Percentiles rank a stretch among this genome's conserved stretches.
These are phyloP conservation scores for Takashimella tepidaria DNA, from an alignment of 1,284 basidiomycete genomes.

Conservation along the genomic window DNA sequence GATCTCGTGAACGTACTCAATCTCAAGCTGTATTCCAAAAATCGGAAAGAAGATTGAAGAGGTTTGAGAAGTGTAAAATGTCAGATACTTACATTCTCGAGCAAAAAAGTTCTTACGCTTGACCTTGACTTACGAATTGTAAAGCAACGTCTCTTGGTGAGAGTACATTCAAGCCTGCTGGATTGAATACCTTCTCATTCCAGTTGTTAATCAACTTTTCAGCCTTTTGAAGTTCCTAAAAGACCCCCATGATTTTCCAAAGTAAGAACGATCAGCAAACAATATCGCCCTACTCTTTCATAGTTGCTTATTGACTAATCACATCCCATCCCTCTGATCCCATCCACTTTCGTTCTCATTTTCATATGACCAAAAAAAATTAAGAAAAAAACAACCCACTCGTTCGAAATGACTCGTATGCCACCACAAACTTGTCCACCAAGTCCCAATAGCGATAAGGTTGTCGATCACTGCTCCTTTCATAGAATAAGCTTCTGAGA, in stretches of 20 bases:
- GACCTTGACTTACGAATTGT: slow-evolving; percentile 51
- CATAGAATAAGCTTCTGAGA: slow-evolving; percentile 48
- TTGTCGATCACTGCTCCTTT: slow-evolving; percentile 47
- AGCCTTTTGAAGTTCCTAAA: slow-evolving; percentile 44
- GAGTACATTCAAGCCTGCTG: slow-evolving; percentile 49
- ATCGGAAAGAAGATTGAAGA: too few species aligned
- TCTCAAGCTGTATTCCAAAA: too few species aligned
- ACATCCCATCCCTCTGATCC: too few species aligned
- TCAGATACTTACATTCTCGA: too few species aligned
- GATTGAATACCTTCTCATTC: slow-evolving; percentile 49
- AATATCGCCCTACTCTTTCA: too few species aligned
- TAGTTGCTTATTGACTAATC: too few species aligned
- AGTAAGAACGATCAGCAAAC: too few species aligned
- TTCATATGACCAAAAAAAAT: background rate
- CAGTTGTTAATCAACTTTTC: slow-evolving; percentile 38
- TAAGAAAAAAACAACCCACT: slow-evolving; percentile 38
- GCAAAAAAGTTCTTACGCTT: too few species aligned
- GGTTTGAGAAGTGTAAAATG: too few species aligned
- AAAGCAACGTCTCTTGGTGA: slow-evolving; percentile 49
- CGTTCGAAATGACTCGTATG: slow-evolving; percentile 47
- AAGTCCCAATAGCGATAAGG: slow-evolving; percentile 45
- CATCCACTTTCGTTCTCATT: background rate
- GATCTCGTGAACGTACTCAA: too few species aligned
- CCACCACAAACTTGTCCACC: slow-evolving; percentile 48
- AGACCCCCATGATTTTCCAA: too few species aligned